phyloP scores from a whole-genome alignment of 2,329 filamentous ascomycete genomes.

The Penicillium sumatraense region DNA sequence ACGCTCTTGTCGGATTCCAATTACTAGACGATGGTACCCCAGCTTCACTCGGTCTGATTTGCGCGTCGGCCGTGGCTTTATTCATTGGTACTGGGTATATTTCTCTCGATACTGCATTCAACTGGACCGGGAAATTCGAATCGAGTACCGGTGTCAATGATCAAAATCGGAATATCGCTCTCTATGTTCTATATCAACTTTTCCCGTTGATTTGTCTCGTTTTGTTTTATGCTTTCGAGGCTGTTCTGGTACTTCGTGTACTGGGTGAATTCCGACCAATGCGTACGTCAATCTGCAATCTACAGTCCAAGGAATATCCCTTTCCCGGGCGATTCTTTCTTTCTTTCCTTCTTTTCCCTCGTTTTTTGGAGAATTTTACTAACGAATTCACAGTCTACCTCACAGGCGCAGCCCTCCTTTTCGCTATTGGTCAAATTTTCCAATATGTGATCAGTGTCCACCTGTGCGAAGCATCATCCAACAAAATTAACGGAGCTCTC shows the following conservation, averaged over 20 bases:
- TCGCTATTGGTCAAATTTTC: conserved; percentile 93
- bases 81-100: conserved; percentile 95
- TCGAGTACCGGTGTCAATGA: conserved; percentile 58
- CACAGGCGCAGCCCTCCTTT: conserved; percentile 72
- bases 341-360: too few species aligned
- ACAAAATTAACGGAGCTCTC: conserved; percentile 88
- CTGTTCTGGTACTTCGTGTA: conserved; percentile 80
- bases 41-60: conserved; percentile 76
- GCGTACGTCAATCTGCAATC: conserved; percentile 55
- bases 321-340: too few species aligned
- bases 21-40: conserved; percentile 91
- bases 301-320: too few species aligned
- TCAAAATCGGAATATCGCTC: conserved; percentile 73
- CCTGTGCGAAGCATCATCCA: conserved; percentile 80
- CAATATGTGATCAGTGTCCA: conserved; percentile 91
- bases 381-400: conserved; percentile 67
- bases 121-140: conserved; percentile 80
- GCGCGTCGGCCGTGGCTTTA: conserved; percentile 70
- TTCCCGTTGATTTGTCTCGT: conserved; percentile 87
- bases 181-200: conserved; percentile 94
- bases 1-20: conserved; percentile 91
- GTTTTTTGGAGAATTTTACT: too few species aligned
- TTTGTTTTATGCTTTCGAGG: conserved; percentile 81
- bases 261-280: conserved; percentile 91
- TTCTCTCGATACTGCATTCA: conserved; percentile 87